These are phyloP conservation scores for Aspergillus haitiensis DNA, from an alignment of 495 filamentous ascomycete genomes.

Conservation along the genomic window DNA sequence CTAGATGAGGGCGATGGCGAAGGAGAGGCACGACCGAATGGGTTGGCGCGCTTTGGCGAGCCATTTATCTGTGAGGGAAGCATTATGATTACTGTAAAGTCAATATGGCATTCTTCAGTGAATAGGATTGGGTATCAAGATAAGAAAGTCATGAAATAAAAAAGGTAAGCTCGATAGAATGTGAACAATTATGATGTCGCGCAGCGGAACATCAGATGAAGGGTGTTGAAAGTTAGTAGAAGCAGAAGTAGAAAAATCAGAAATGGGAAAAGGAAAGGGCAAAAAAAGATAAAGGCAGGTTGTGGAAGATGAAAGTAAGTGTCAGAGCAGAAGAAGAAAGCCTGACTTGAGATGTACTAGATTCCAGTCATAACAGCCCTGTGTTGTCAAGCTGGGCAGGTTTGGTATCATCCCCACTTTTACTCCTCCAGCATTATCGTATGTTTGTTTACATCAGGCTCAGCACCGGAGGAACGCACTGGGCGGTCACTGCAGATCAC, in stretches of 20 bases:
- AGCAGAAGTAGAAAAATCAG: background rate
- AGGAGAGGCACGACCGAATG: constrained; percentile 64
- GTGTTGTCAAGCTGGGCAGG: background rate
- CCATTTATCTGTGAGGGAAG: constrained; percentile 48
- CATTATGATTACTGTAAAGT: constrained; percentile 35
- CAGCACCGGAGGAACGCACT: constrained; percentile 2
- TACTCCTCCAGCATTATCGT: background rate
- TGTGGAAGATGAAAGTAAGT: background rate
- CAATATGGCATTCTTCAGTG: constrained; percentile 38
- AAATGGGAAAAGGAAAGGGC: background rate
- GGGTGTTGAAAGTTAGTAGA: no score
- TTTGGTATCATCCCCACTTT: constrained; percentile 5
- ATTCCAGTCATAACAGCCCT: background rate
- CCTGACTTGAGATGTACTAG: no score
- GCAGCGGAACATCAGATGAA: constrained; percentile 3
- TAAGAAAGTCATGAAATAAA: constrained; percentile 9
- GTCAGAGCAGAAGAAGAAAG: background rate
- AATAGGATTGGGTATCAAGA: constrained; percentile 20
- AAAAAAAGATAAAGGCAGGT: background rate
- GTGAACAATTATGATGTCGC: constrained; percentile 16
- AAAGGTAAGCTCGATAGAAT: constrained; percentile 7
- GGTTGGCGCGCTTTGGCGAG: constrained; percentile 69
- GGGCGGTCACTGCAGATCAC: constrained; percentile 31
- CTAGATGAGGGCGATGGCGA: constrained; percentile 62
- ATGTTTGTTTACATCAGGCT: constrained; percentile 39